Conservation (phyloP, 2,329 filamentous ascomycete species). For the Curvularia sp. region DNA sequence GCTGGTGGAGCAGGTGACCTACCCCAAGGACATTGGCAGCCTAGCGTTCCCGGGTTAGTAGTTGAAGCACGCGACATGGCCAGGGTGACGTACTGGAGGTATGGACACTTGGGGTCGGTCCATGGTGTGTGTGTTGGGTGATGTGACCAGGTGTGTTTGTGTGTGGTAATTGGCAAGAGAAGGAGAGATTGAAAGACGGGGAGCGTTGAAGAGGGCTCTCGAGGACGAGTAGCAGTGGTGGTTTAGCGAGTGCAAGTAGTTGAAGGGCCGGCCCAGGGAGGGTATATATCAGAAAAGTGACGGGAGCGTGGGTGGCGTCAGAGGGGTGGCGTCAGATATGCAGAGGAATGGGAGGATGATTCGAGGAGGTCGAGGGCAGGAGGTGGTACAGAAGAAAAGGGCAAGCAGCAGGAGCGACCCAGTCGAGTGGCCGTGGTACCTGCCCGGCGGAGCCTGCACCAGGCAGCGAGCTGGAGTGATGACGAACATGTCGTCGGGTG, state of each 20-base stretch:
- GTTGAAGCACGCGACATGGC: neutral
- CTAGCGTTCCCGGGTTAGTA: slow-evolving; percentile 39
- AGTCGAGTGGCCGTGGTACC: slow-evolving; percentile 23
- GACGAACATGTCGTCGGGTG: slow-evolving; percentile 33
- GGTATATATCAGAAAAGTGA: slow-evolving; percentile 3
- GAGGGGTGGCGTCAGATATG: slow-evolving; percentile 10
- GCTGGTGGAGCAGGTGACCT: slow-evolving; percentile 21
- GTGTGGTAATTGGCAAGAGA: neutral
- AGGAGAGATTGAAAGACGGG: neutral
- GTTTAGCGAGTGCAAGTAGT: neutral
- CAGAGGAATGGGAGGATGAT: slow-evolving; percentile 4
- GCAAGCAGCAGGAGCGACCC: slow-evolving; percentile 14
- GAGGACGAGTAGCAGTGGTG: neutral
- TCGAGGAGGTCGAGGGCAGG: slow-evolving; percentile 14
- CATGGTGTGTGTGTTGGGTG: slow-evolving; percentile 20
- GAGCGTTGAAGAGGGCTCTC: neutral
- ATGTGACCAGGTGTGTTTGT: neutral
- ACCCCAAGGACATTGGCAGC: slow-evolving; percentile 51
- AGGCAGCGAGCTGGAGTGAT: slow-evolving; percentile 30
- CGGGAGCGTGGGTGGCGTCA: slow-evolving; percentile 9
- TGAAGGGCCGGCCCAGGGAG: neutral
- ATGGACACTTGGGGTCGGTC: slow-evolving; percentile 46
- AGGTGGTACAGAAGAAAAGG: slow-evolving; percentile 25
- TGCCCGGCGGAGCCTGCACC: slow-evolving; percentile 23
- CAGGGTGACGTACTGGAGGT: slow-evolving; percentile 36